Evolutionary conservation across 768 basidiomycete species (phyloP).

Genomic region (Coprinellus aureogranulatus): DNA sequence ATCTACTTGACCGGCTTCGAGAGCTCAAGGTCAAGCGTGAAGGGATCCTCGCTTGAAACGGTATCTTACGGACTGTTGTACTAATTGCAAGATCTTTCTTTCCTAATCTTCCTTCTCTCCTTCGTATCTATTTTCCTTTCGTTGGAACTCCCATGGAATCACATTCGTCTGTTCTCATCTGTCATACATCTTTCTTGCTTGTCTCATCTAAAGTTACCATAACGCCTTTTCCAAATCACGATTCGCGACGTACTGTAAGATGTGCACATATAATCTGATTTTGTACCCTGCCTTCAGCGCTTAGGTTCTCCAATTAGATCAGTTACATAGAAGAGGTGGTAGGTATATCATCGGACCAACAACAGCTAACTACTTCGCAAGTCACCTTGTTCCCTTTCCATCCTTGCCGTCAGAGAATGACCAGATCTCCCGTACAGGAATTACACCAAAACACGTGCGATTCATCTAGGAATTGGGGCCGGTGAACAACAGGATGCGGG

Average conservation of each 20-base stretch:
- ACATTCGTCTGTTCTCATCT: neutral
- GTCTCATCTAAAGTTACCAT: too few relatives aligned
- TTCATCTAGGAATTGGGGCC: slow-evolving; percentile 82
- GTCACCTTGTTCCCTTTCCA: neutral
- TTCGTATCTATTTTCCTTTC: slow-evolving; percentile 5
- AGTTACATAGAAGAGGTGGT: neutral
- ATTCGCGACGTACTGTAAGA: too few relatives aligned
- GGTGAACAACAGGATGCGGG: slow-evolving; percentile 29
- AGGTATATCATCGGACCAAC: too few relatives aligned
- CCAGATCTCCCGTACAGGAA: slow-evolving; percentile 77
- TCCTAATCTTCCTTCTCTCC: slow-evolving; percentile 5
- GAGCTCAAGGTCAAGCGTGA: slow-evolving; percentile 53
- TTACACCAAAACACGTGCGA: slow-evolving; percentile 90
- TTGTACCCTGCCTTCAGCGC: neutral
- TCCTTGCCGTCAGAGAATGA: slow-evolving; percentile 53
- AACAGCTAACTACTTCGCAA: too few relatives aligned
- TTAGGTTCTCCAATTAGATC: neutral
- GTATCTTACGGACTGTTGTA: neutral
- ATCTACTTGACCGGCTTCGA: slow-evolving; percentile 53
- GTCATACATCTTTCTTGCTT: neutral
- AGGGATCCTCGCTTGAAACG: slow-evolving; percentile 14
- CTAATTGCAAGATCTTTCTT: neutral
- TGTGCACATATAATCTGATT: slow-evolving; percentile 3
- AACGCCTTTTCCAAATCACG: neutral
- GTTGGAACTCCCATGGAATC: neutral